Percentiles rank a stretch among this genome's conserved stretches.
phyloP scores from a whole-genome alignment of 148 eudicot species.

The Rhododendron williamsianum region DNA sequence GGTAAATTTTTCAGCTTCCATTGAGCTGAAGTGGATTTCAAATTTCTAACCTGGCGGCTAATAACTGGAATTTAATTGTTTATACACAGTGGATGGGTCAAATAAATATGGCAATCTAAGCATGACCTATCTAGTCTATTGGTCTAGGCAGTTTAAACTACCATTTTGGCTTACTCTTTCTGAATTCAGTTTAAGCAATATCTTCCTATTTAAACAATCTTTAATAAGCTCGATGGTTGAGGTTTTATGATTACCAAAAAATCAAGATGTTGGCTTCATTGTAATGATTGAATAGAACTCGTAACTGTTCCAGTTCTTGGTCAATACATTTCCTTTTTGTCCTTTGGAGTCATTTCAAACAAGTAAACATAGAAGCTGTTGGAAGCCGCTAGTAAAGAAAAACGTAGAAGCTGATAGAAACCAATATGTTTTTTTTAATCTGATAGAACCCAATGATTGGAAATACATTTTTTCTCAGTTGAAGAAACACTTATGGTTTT shows the following conservation, averaged over 20 bases:
- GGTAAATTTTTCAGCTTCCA: conserved; percentile 27
- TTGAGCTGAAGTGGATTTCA: not conserved
- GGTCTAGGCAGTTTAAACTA: not conserved
- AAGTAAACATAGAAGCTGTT: not conserved
- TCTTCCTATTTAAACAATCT: not conserved
- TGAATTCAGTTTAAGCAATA: not conserved
- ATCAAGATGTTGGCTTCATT: not conserved
- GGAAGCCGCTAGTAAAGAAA: not conserved
- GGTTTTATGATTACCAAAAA: not conserved
- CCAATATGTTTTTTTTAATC: not conserved
- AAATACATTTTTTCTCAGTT: not conserved
- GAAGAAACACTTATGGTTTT: not conserved
- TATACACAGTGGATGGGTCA: not conserved
- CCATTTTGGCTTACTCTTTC: not conserved
- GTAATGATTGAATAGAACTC: not conserved
- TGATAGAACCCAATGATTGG: not conserved
- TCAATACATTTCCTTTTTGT: not conserved
- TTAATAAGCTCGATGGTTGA: not conserved
- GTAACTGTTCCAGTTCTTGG: not conserved
- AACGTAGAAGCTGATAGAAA: not conserved
- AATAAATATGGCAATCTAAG: not conserved
- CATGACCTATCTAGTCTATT: not conserved
- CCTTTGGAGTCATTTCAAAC: not conserved
- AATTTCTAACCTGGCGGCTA: not conserved
- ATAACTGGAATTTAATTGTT: not conserved